Conservation (phyloP, 257 asterid species). For the Coffea eugenioides region DNA sequence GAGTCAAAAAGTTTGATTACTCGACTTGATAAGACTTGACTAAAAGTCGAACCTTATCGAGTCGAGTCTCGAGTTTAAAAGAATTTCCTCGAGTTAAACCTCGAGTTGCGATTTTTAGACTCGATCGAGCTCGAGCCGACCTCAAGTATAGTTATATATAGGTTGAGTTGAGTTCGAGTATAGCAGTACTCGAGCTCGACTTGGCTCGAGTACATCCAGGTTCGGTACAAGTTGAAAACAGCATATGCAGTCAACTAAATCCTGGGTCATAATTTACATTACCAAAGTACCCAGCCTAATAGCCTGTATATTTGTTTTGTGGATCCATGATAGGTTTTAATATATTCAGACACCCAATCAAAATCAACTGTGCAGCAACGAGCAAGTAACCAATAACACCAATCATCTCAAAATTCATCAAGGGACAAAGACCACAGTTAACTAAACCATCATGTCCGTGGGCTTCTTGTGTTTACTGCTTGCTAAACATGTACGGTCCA, state of each 20-base stretch:
- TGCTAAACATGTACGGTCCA: neutral
- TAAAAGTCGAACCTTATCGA: too few relatives aligned
- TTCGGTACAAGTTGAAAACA: neutral
- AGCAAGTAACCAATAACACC: neutral
- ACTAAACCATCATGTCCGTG: neutral
- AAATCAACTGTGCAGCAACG: neutral
- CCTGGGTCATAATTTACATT: neutral
- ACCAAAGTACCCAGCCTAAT: neutral
- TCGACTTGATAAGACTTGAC: too few relatives aligned
- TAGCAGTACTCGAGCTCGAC: too few relatives aligned
- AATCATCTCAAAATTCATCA: neutral
- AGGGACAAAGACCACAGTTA: neutral
- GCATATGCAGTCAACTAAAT: neutral
- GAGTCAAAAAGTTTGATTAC: too few relatives aligned
- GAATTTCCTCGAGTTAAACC: too few relatives aligned
- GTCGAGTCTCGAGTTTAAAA: too few relatives aligned
- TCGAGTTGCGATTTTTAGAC: too few relatives aligned
- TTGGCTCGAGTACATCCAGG: too few relatives aligned
- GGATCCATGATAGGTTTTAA: neutral
- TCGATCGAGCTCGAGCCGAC: too few relatives aligned
- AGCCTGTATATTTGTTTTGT: neutral
- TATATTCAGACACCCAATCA: neutral
- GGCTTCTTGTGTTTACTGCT: neutral
- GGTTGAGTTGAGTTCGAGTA: too few relatives aligned
- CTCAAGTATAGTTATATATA: too few relatives aligned